phyloP scores from a whole-genome alignment of 2,329 filamentous ascomycete species.

The Chrysoporthe puriensis region DNA sequence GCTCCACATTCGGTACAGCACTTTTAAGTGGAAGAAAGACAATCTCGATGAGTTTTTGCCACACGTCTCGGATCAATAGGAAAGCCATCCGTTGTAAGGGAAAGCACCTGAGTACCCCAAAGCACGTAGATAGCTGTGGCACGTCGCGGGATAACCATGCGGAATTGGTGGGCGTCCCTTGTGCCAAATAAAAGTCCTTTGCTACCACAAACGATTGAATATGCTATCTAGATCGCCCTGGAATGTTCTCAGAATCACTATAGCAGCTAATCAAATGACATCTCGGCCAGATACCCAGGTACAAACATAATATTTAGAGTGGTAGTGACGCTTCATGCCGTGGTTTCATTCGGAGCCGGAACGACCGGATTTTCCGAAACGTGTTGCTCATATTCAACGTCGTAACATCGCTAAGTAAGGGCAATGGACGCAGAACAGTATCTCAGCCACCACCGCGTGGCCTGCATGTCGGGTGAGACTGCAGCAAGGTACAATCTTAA shows the following conservation, averaged over 20 bases:
- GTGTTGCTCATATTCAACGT: not conserved
- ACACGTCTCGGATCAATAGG: not conserved
- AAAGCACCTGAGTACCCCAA: not conserved
- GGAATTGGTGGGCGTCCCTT: not conserved
- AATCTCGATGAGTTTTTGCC: not conserved
- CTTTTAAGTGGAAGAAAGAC: not conserved
- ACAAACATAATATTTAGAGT: not conserved
- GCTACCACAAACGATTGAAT: not conserved
- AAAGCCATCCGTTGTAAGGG: not conserved
- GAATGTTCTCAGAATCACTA: not conserved
- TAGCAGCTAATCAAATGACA: not conserved
- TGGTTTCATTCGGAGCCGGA: not conserved
- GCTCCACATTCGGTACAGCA: not conserved
- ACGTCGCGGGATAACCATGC: not conserved
- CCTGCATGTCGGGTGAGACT: not conserved
- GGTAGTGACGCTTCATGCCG: not conserved
- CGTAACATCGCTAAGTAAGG: not conserved
- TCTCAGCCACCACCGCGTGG: not conserved
- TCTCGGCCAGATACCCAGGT: not conserved
- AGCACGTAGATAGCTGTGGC: not conserved
- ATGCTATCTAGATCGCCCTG: not conserved
- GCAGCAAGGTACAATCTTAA: not conserved
- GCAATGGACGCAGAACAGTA: not conserved
- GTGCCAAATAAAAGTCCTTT: not conserved
- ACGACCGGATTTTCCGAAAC: no score